Evolutionary conservation across 2,329 filamentous ascomycete genomes (phyloP).

Genomic region (Ophiostoma sp.): DNA sequence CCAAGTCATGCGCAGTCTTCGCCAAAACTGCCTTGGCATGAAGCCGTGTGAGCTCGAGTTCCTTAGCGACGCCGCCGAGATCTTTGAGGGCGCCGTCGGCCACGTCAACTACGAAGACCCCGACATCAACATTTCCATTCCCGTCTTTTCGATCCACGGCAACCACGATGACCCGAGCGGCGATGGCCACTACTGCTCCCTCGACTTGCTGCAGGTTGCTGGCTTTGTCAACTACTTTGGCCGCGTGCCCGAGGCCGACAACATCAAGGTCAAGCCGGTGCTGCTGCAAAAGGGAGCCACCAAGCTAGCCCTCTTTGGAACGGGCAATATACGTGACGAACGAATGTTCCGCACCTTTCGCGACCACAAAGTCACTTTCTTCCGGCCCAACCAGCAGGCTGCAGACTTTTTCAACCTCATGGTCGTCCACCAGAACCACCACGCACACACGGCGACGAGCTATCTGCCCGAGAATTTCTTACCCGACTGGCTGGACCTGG

Average conservation of each 20-base stretch:
- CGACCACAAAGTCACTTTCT: slow-evolving; percentile 92
- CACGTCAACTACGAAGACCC: slow-evolving; percentile 98
- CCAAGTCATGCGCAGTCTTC: slow-evolving; percentile 90
- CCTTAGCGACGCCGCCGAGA: slow-evolving; percentile 84
- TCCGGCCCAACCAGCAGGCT: slow-evolving; percentile 71
- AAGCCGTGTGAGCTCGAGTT: slow-evolving; percentile 95
- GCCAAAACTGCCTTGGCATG: slow-evolving; percentile 89
- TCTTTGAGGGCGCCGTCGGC: slow-evolving; percentile 83
- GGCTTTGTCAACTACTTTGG: slow-evolving; percentile 96
- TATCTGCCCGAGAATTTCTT: slow-evolving; percentile 92
- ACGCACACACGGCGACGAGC: slow-evolving; percentile 85
- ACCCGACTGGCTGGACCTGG: slow-evolving; percentile 82
- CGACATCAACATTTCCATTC: slow-evolving; percentile 94
- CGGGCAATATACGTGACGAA: slow-evolving; percentile 95
- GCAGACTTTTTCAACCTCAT: slow-evolving; percentile 95
- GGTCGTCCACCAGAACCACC: slow-evolving; percentile 92
- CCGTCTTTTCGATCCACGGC: slow-evolving; percentile 96
- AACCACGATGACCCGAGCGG: slow-evolving; percentile 99
- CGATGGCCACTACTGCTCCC: slow-evolving; percentile 82
- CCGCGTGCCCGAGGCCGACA: slow-evolving; percentile 83
- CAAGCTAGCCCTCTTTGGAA: slow-evolving; percentile 85
- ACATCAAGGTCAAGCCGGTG: slow-evolving; percentile 86
- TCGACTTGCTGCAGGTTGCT: slow-evolving; percentile 86
- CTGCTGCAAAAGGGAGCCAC: slow-evolving; percentile 89
- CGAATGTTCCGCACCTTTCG: slow-evolving; percentile 89